Percentiles rank a stretch among this genome's conserved stretches.
Evolutionary conservation across 345 rosid species (phyloP).

Genomic region (Rhizophora mangle): DNA sequence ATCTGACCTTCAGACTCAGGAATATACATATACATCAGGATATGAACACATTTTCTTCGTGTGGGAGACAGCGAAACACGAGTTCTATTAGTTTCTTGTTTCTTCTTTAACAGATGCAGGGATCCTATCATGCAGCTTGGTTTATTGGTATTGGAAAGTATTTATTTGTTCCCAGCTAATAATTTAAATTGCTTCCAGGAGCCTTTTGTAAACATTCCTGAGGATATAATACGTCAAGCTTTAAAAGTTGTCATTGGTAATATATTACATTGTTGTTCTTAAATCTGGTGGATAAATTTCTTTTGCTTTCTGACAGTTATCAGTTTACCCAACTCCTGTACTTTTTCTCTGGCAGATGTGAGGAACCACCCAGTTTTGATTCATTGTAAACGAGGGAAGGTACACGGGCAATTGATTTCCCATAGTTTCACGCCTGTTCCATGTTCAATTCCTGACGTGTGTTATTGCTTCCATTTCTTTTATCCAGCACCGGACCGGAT

Average conservation of each 20-base stretch:
- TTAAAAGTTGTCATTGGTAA: slow-evolving; percentile 83
- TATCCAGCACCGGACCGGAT: slow-evolving; percentile 91
- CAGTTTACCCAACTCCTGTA: slow-evolving; percentile 1
- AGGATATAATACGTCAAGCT: slow-evolving; percentile 77
- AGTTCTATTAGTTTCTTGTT: too few species aligned
- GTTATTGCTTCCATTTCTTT: slow-evolving; percentile 1
- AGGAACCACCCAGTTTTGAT: slow-evolving; percentile 87
- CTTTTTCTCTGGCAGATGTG: slow-evolving; percentile 47
- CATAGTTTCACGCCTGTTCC: not conserved
- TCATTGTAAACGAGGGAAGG: slow-evolving; percentile 97
- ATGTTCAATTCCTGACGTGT: not conserved
- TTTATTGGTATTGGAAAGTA: not conserved
- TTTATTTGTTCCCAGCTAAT: slow-evolving; percentile 6
- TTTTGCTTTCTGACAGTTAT: not conserved
- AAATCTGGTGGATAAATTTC: not conserved
- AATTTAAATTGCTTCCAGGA: slow-evolving; percentile 49
- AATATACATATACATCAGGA: too few species aligned
- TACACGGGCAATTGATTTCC: slow-evolving; percentile 20
- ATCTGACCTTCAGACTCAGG: too few species aligned
- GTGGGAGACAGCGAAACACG: too few species aligned
- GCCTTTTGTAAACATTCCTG: slow-evolving; percentile 72
- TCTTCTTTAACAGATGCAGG: too few species aligned
- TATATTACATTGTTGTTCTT: slow-evolving; percentile 4
- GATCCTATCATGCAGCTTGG: not conserved
- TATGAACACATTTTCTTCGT: too few species aligned